phyloP scores from a whole-genome alignment of 352 stramenopile species.

The Phytopythium montanum region DNA sequence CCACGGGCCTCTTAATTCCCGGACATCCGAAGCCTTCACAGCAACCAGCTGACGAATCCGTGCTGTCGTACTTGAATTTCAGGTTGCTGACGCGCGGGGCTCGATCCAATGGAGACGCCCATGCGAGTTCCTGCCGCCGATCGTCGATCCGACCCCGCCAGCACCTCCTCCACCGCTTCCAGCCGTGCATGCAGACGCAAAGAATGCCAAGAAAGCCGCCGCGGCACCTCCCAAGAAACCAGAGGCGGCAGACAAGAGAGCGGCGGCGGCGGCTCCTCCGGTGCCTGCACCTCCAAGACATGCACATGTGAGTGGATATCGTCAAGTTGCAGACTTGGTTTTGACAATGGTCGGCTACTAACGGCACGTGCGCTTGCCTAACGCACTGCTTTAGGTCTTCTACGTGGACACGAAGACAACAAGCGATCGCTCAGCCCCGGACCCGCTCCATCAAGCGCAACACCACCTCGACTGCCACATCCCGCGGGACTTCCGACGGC shows the following conservation, averaged over 20 bases:
- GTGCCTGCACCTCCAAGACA: conserved; percentile 27
- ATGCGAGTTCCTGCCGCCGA: conserved; percentile 46
- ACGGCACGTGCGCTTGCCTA: background rate
- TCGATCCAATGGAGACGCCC: conserved; percentile 61
- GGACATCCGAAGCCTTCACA: background rate
- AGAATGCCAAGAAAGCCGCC: conserved; percentile 28
- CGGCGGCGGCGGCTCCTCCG: background rate
- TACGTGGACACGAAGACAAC: conserved; percentile 4
- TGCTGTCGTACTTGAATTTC: background rate
- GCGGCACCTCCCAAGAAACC: conserved; percentile 35
- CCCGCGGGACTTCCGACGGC: conserved; percentile 55
- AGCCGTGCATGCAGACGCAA: conserved; percentile 22
- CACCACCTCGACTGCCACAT: conserved; percentile 19
- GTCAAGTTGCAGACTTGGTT: background rate
- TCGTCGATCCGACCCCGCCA: conserved; percentile 26
- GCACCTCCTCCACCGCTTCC: conserved; percentile 10
- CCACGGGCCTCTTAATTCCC: background rate
- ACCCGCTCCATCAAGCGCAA: conserved; percentile 5
- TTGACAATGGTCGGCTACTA: background rate
- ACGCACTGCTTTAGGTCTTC: background rate
- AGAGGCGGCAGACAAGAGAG: conserved; percentile 27
- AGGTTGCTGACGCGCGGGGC: background rate
- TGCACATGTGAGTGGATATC: conserved; percentile 31
- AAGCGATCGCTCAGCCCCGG: background rate
- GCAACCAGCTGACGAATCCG: background rate